phyloP scores from a whole-genome alignment of 805 yeast species.

The Saccharomyces jurei region DNA sequence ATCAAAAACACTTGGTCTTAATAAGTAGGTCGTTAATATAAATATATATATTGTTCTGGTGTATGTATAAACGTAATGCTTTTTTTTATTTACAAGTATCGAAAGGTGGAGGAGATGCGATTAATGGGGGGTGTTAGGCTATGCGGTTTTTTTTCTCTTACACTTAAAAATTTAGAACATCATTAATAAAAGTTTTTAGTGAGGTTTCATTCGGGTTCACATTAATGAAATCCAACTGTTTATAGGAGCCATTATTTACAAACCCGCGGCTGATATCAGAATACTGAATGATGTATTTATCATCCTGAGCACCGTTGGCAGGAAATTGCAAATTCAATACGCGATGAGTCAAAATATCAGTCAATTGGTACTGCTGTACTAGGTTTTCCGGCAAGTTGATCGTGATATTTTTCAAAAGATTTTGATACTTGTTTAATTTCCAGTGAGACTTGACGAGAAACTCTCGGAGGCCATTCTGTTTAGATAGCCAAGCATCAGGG shows the following conservation, averaged over 20 bases:
- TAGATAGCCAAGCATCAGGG: neutral
- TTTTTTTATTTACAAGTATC: conserved; percentile 2
- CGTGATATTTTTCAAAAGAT: conserved; percentile 16
- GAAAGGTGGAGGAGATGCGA: neutral
- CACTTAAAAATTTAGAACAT: conserved; percentile 8
- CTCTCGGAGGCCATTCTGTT: neutral
- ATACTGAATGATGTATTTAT: conserved; percentile 26
- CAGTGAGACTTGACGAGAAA: neutral
- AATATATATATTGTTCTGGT: neutral
- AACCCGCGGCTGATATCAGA: conserved; percentile 25
- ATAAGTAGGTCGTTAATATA: neutral
- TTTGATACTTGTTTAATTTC: neutral
- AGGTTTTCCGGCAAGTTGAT: conserved; percentile 6
- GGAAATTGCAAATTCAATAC: conserved; percentile 19
- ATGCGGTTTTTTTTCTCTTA: neutral
- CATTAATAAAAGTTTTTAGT: conserved; percentile 12
- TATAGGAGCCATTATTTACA: conserved; percentile 19
- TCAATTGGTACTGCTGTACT: conserved; percentile 16
- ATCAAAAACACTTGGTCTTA: neutral
- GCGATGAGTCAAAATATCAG: conserved; percentile 8
- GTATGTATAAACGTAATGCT: neutral
- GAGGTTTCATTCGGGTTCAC: conserved; percentile 10
- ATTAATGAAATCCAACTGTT: conserved; percentile 25
- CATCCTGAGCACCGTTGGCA: conserved; percentile 3
- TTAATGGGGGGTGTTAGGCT: neutral